Percentiles rank a stretch among this genome's conserved stretches.
Evolutionary conservation across 2,329 filamentous ascomycete species (phyloP).

Genomic region (Xylaria polymorpha): DNA sequence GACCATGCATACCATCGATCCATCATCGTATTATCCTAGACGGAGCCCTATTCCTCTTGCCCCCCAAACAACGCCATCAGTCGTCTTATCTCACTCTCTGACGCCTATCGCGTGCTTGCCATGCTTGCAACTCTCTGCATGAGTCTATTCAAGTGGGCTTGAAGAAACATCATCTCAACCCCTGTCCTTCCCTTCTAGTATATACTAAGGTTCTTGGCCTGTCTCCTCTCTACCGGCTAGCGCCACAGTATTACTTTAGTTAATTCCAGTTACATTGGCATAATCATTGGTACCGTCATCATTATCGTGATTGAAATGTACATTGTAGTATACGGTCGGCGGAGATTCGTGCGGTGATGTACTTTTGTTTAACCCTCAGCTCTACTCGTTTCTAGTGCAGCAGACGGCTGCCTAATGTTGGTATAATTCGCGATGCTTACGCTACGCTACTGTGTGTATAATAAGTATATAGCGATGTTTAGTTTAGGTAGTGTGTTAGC

Average conservation of each 20-base stretch:
- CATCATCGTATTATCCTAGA: conserved; percentile 12
- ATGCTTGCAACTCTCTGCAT: conserved; percentile 18
- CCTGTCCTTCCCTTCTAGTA: conserved; percentile 29
- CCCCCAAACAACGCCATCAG: conserved; percentile 7
- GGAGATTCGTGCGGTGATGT: conserved; percentile 21
- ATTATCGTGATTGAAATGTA: background rate
- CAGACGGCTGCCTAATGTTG: conserved; percentile 12
- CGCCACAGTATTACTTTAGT: conserved; percentile 21
- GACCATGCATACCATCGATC: conserved; percentile 6
- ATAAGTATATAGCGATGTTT: background rate
- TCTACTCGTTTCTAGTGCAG: background rate
- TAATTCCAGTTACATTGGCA: background rate
- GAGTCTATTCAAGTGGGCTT: conserved; percentile 20
- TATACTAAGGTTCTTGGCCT: conserved; percentile 7
- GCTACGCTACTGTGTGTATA: background rate
- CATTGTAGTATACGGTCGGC: background rate
- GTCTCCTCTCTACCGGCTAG: conserved; percentile 31
- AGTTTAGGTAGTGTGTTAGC: background rate
- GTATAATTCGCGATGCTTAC: conserved; percentile 2
- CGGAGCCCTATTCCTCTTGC: background rate
- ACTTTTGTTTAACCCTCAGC: conserved; percentile 25
- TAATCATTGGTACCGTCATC: conserved; percentile 7
- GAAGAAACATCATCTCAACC: conserved; percentile 15
- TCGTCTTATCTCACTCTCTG: conserved; percentile 30
- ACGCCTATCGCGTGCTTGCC: conserved; percentile 12